Conservation (phyloP, 306 rosid species). For the Pterocarpus macrocarpus region DNA sequence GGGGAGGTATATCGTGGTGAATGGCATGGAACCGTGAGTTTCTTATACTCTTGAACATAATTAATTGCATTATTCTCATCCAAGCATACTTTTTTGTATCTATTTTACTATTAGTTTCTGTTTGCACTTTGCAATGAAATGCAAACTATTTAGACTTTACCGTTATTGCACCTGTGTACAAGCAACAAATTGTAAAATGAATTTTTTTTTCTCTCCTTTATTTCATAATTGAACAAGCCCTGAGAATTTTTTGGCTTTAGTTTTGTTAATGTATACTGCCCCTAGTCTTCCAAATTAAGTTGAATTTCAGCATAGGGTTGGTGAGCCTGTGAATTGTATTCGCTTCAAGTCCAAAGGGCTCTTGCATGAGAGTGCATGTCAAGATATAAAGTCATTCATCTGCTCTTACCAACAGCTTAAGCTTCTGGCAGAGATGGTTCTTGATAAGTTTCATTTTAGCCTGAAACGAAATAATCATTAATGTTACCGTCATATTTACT, state of each 20-base stretch:
- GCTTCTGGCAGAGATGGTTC: too few species aligned
- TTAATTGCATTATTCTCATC: conserved; percentile 32
- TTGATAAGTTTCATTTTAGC: conserved; percentile 2
- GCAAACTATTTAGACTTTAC: not conserved
- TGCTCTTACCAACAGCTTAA: too few species aligned
- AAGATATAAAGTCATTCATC: too few species aligned
- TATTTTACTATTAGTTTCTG: not conserved
- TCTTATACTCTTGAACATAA: conserved; percentile 43
- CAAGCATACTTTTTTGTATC: conserved; percentile 11
- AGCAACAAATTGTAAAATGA: not conserved
- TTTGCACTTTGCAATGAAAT: conserved; percentile 6
- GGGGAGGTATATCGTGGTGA: conserved; percentile 98
- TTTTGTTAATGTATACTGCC: too few species aligned
- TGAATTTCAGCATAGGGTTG: too few species aligned
- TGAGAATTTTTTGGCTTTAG: conserved; percentile 12
- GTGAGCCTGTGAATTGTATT: too few species aligned
- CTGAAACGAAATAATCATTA: not conserved
- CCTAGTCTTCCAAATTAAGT: too few species aligned
- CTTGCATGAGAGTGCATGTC: too few species aligned
- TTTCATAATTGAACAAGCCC: conserved; percentile 8
- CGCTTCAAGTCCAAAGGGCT: too few species aligned
- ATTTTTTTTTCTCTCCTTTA: not conserved
- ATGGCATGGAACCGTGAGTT: conserved; percentile 98
- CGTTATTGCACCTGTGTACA: conserved; percentile 23
- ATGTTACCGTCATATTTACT: not conserved